Conservation (phyloP, 331 rosid genomes). For the Rhamnella rubrinervis region DNA sequence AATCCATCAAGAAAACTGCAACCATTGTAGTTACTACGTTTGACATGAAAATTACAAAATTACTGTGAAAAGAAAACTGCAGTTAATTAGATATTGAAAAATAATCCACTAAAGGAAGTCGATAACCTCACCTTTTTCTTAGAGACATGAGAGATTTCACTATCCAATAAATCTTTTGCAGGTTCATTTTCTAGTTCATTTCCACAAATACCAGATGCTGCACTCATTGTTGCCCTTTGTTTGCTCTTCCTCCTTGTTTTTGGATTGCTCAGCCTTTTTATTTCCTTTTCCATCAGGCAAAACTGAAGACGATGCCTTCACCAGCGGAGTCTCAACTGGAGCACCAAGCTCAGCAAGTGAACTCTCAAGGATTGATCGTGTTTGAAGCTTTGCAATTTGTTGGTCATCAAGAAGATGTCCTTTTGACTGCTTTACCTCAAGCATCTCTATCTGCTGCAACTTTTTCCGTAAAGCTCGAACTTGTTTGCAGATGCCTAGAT, state of each 20-base stretch:
- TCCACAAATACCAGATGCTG: conserved; percentile 37
- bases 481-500: conserved; percentile 48
- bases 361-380: conserved; percentile 55
- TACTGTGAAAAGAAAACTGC: too few relatives aligned
- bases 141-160: conserved; percentile 31
- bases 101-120: not conserved
- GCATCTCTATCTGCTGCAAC: conserved; percentile 97
- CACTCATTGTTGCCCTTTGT: conserved; percentile 41
- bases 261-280: conserved; percentile 52
- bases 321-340: conserved; percentile 44
- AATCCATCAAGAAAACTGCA: not conserved
- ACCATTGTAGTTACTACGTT: not conserved
- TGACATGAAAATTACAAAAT: not conserved
- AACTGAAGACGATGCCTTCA: conserved; percentile 41
- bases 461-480: conserved; percentile 80
- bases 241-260: conserved; percentile 70
- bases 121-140: conserved; percentile 50
- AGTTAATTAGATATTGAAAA: not conserved
- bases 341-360: conserved; percentile 77
- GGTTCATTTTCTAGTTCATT: conserved; percentile 38
- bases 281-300: conserved; percentile 63
- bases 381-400: conserved; percentile 81
- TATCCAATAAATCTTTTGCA: conserved; percentile 41
- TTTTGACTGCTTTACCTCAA: conserved; percentile 71
- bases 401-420: conserved; percentile 83